A percentile compares a stretch with the other conserved stretches of the same genome.
Conservation (phyloP, 2,329 filamentous ascomycete species). For the Apiospora saccharicola region DNA sequence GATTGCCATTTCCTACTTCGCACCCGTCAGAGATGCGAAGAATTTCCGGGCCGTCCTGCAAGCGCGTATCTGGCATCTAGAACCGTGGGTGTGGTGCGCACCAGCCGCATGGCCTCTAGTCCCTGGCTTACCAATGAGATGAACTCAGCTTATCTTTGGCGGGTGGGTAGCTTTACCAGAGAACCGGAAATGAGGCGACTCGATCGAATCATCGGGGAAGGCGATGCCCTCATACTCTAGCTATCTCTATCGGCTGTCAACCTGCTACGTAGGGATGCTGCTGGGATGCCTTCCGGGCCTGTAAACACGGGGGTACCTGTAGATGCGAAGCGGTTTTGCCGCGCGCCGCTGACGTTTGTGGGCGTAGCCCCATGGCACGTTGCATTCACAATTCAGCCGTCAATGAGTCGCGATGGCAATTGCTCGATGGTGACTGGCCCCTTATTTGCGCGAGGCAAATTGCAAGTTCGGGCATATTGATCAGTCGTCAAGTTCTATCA, state of each 20-base stretch:
- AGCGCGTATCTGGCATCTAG: slow-evolving; percentile 16
- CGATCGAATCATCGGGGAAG: slow-evolving; percentile 10
- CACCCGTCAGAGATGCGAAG: background rate
- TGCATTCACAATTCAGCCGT: slow-evolving; percentile 4
- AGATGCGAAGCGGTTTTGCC: slow-evolving; percentile 17
- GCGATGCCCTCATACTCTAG: slow-evolving; percentile 15
- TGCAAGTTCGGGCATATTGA: background rate
- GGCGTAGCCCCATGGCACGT: slow-evolving; percentile 8
- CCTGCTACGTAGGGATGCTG: slow-evolving; percentile 1
- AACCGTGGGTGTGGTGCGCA: background rate
- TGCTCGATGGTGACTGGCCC: slow-evolving; percentile 9
- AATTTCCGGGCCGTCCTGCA: background rate
- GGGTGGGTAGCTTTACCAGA: slow-evolving; percentile 22
- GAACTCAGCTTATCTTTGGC: slow-evolving; percentile 14
- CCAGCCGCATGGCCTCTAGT: slow-evolving; percentile 5
- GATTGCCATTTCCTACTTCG: background rate
- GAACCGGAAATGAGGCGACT: slow-evolving; percentile 21
- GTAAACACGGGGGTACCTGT: slow-evolving; percentile 16
- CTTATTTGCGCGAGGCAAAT: background rate
- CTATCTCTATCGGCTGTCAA: slow-evolving; percentile 1
- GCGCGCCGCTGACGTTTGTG: slow-evolving; percentile 15
- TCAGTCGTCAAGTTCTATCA: background rate
- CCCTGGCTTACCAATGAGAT: slow-evolving; percentile 20
- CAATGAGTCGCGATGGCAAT: slow-evolving; percentile 11
- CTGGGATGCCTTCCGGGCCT: background rate